Base-by-base conservation (phyloP, 306 rosid genomes). In the Medicago truncatula region DNA sequence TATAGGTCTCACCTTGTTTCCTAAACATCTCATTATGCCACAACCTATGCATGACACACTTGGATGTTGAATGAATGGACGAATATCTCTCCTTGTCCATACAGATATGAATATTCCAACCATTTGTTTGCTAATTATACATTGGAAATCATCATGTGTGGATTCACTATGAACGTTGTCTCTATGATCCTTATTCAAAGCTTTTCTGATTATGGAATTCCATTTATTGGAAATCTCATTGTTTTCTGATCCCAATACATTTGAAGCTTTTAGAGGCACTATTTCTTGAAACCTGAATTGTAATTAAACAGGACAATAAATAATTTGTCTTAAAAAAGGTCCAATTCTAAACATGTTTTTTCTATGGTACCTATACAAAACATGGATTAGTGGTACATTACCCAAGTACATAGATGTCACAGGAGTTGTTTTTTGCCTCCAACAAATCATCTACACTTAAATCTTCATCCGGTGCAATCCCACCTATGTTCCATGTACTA, bases 401-500 rank as follows among this genome's bases (percentile, higher is more conserved):
- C 98, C 98, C 98, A 21, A 93, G 76, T 65, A 91, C 90, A 81
- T 89, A 91, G 76, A 93, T 88, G 78, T 93, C 96, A 81, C 90
- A 91, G n/a, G 88, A 59, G 16, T 71, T 56, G 62, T 68, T 76
- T 70, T 76, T 14, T 77, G 81, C 84, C 15, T 88, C 94, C 38
- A 93, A 72, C 89, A 89, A 87, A 60, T 87, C 92, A 76, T 85
- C 85, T 11, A 93, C 36, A 9, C 83, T 78, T 83, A 91, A 74
- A 75, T 82, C 91, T 67, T 87, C 83, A 21, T 83, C 73, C 2
- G 98, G 97, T 85, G 92, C 91, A 87, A 87, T 52, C 47, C 97
- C 98, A 39, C 96, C 98, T 2, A 88, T 90, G 85, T 93, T 93
- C 98, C 98, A 93, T 28, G 98, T 91, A 82, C 97, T 87, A 23